Conservation (phyloP, 495 filamentous ascomycete species). For the Letharia columbiana region DNA sequence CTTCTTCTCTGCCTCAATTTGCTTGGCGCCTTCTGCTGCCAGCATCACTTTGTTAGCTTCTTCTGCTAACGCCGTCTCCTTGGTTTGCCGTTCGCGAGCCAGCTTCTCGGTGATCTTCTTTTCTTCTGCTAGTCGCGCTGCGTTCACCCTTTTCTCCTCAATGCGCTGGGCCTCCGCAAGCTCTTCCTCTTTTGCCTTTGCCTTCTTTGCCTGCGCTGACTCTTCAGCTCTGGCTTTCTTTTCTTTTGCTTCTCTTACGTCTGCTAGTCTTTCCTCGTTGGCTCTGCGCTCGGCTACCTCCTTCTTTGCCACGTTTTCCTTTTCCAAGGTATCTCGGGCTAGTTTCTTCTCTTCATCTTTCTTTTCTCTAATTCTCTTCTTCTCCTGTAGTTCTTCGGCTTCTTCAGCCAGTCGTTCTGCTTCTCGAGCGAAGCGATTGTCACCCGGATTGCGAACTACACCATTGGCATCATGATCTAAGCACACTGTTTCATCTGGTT, state of each 20-base stretch:
- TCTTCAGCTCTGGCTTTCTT: not conserved
- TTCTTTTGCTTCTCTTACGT: not conserved
- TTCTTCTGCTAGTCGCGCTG: not conserved
- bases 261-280: not conserved
- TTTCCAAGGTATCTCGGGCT: not conserved
- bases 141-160: not conserved
- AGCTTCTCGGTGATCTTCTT: not conserved
- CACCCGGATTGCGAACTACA: not conserved
- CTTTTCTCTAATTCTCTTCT: not conserved
- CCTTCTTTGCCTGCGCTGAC: not conserved
- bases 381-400: not conserved
- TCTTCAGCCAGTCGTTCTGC: slow-evolving; percentile 1
- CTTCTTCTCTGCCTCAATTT: slow-evolving; percentile 16
- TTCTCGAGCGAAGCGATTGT: not conserved
- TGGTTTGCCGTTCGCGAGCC: not conserved
- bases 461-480: not conserved
- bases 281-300: not conserved
- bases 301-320: not conserved
- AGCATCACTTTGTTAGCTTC: slow-evolving; percentile 17
- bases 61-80: slow-evolving; percentile 12
- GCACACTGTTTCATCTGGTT: not conserved
- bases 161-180: not conserved
- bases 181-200: not conserved
- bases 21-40: slow-evolving; percentile 18
- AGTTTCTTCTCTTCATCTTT: not conserved